phyloP scores from a whole-genome alignment of 495 filamentous ascomycete genomes.

The Parmelia sp. region DNA sequence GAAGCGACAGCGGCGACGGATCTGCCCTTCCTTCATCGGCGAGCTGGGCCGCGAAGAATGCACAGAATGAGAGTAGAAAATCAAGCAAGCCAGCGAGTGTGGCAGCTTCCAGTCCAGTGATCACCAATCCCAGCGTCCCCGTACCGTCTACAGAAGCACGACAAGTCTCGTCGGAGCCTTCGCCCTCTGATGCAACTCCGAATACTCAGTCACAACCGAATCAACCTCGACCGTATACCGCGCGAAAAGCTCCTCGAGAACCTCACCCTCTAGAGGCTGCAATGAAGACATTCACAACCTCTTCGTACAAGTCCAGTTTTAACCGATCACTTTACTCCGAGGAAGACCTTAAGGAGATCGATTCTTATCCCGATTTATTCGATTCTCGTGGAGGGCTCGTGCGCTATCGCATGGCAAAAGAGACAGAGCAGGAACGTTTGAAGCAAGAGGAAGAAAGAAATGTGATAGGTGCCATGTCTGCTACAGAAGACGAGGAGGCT shows the following conservation, averaged over 20 bases:
- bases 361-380: conserved; percentile 69
- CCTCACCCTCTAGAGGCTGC: conserved; percentile 39
- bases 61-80: conserved; percentile 60
- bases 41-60: conserved; percentile 81
- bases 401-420: conserved; percentile 59
- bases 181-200: conserved; percentile 26
- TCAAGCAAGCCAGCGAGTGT: conserved; percentile 73
- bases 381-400: conserved; percentile 71
- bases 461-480: conserved; percentile 40
- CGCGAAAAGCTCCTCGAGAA: conserved; percentile 23
- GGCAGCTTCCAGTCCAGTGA: conserved; percentile 73
- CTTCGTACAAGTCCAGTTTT: conserved; percentile 58
- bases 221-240: background rate
- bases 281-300: conserved; percentile 49
- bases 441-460: conserved; percentile 55
- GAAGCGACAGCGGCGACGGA: conserved; percentile 56
- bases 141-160: conserved; percentile 40
- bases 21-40: conserved; percentile 87
- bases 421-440: conserved; percentile 58
- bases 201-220: conserved; percentile 10
- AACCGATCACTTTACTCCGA: conserved; percentile 42
- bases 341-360: conserved; percentile 51
- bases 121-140: conserved; percentile 53
- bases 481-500: conserved; percentile 46
- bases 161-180: conserved; percentile 27